Conservation (phyloP, 164 flowering plant genomes). For the Vitis rupestris region DNA sequence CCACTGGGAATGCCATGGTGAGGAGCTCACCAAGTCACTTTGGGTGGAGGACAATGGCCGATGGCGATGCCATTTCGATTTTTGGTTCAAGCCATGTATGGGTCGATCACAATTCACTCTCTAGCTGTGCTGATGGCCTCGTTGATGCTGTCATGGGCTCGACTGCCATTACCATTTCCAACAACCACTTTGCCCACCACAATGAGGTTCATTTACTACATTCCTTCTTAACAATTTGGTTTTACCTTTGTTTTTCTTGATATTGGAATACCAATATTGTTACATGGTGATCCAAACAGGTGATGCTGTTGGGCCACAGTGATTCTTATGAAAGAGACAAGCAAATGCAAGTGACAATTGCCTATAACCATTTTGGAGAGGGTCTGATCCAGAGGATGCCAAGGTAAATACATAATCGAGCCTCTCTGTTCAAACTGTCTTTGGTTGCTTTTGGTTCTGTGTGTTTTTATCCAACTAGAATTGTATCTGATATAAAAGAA, state of each 20-base stretch:
- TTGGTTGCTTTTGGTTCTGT: neutral
- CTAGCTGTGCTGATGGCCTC: constrained; percentile 91
- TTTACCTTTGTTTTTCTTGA: neutral
- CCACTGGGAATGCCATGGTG: constrained; percentile 72
- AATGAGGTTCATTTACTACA: constrained; percentile 60
- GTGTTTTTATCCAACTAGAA: neutral
- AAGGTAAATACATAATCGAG: constrained; percentile 47
- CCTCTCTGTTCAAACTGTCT: neutral
- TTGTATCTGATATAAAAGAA: neutral
- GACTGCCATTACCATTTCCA: constrained; percentile 89
- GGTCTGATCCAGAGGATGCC: constrained; percentile 99
- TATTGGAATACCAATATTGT: neutral
- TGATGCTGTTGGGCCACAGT: constrained; percentile 93
- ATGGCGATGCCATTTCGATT: constrained; percentile 83
- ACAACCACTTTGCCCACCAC: constrained; percentile 89
- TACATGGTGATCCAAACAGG: constrained; percentile 36
- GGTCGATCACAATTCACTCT: constrained; percentile 93
- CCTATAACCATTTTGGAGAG: constrained; percentile 93
- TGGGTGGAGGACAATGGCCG: constrained; percentile 75
- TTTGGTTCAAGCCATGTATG: constrained; percentile 92
- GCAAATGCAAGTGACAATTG: constrained; percentile 96
- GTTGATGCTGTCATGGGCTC: constrained; percentile 98
- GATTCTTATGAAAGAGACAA: constrained; percentile 82
- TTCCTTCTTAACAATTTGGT: neutral
- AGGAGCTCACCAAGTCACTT: constrained; percentile 60